Base-by-base conservation (phyloP, 768 basidiomycete genomes). In the Kockovaella imperatae region DNA sequence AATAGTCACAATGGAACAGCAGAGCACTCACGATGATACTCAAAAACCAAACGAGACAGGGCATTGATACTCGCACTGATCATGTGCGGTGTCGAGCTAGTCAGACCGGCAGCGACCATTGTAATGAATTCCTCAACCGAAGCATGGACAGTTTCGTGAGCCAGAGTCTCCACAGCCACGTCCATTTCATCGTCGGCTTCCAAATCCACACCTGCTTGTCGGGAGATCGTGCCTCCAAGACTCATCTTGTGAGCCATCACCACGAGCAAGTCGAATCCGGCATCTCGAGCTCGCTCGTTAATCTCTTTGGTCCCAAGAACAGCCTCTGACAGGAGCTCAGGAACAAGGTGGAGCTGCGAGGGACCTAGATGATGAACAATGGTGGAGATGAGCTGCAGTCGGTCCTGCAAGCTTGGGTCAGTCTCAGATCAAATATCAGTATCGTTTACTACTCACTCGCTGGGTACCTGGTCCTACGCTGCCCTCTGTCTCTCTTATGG, bases 21-120 rank as follows among this genome's bases (percentile, higher is more conserved):
- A 43, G 24, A 21, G 42, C 20, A 67, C 74, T 32, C 44, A 89
- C 91, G 83, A 77, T 84, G 89, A 76, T 91, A 99, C 72, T 97
- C 95, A 67, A 96, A 99, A 15, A 96, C 77, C 11, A 97, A 76
- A 20, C 95, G 80, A 2, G 91, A 91, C 45, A 99, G 81, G 0
- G 89, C 87, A 5, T 90, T 96, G 44, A 97, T 82, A 1, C 88
- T 87, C 1, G 95, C 95, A 64, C 90, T 93, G 68, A 97, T 93
- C 89, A 95, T 97, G 67, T 99, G 95, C 0, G 93, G 90, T 10
- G 81, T 86, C 13, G 86, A 83, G 18, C 88, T 91, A 7, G 89
- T 90, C 39, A 97, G 73, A 49, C 95, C 95, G 57, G 89, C 91
- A 30, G 87, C 87, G 24, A 96, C 76, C 91, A 99, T 97, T 3